Evolutionary conservation across 2,329 filamentous ascomycete genomes (phyloP).

Genomic region (Corniculantispora saksenae): DNA sequence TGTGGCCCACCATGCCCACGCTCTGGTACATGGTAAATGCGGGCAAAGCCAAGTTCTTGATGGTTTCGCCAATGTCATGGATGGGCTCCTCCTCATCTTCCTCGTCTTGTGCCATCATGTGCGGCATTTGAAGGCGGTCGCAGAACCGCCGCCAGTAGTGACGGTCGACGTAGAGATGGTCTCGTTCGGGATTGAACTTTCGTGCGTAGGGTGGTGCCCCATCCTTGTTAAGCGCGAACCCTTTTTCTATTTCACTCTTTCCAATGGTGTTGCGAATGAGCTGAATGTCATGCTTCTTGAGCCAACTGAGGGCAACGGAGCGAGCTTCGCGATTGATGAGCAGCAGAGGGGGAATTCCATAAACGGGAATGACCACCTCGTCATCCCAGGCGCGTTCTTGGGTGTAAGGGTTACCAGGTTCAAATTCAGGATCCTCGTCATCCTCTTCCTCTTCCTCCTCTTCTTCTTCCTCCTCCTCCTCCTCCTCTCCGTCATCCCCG

Average conservation of each 20-base stretch:
- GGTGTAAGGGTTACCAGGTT: neutral
- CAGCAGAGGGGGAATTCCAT: slow-evolving; percentile 18
- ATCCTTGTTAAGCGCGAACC: neutral
- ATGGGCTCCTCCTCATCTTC: neutral
- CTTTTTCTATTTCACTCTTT: neutral
- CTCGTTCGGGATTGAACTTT: slow-evolving; percentile 10
- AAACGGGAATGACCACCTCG: slow-evolving; percentile 22
- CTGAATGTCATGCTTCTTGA: slow-evolving; percentile 3
- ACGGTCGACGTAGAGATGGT: slow-evolving; percentile 16
- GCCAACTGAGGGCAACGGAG: slow-evolving; percentile 23
- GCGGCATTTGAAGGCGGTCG: neutral
- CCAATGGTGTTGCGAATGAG: slow-evolving; percentile 3
- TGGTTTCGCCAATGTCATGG: slow-evolving; percentile 14
- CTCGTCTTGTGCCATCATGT: slow-evolving; percentile 1
- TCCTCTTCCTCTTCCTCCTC: neutral
- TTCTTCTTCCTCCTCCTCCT: neutral
- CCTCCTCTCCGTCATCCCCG: neutral
- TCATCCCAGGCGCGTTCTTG: slow-evolving; percentile 14
- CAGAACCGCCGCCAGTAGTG: slow-evolving; percentile 13
- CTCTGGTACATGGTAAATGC: slow-evolving; percentile 31
- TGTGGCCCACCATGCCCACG: slow-evolving; percentile 19
- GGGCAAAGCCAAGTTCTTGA: slow-evolving; percentile 28
- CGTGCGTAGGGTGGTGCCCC: neutral
- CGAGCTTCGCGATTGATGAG: slow-evolving; percentile 29
- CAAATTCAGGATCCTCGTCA: neutral